phyloP scores from a whole-genome alignment of 345 rosid genomes.

The Triadica sebifera region DNA sequence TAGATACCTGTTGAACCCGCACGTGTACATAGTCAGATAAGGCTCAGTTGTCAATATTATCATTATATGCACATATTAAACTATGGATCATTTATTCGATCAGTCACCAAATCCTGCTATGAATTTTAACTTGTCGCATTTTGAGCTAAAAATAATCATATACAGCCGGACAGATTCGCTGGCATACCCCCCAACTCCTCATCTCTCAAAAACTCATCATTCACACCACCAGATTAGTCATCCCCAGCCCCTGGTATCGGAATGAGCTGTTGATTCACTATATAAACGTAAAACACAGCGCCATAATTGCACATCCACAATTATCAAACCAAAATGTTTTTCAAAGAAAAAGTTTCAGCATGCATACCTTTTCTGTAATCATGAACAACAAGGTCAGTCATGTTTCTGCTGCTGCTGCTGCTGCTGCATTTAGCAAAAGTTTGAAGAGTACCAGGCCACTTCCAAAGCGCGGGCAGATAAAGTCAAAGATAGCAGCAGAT shows the following conservation, averaged over 20 bases:
- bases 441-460: constrained; percentile 26
- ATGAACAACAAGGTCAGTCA: constrained; percentile 42
- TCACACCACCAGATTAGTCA: not conserved
- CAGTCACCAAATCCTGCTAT: constrained; percentile 20
- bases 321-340: not conserved
- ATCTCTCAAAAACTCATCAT: constrained; percentile 5
- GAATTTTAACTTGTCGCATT: constrained; percentile 25
- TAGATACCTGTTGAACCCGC: constrained; percentile 20
- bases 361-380: not conserved
- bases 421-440: constrained; percentile 23
- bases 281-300: constrained; percentile 16
- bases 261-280: constrained; percentile 2
- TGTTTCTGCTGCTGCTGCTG: constrained; percentile 20
- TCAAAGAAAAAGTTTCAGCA: not conserved
- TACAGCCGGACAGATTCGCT: constrained; percentile 35
- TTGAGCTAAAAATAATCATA: constrained; percentile 32
- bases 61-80: not conserved
- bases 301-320: constrained; percentile 1
- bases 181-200: constrained; percentile 41
- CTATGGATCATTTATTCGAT: not conserved
- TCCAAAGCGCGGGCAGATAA: constrained; percentile 61
- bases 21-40: constrained; percentile 30
- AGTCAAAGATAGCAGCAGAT: constrained; percentile 48
- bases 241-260: constrained; percentile 8
- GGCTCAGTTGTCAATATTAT: not conserved